Conservation (phyloP, 441 rosid species). For the Pelargonium australe region DNA sequence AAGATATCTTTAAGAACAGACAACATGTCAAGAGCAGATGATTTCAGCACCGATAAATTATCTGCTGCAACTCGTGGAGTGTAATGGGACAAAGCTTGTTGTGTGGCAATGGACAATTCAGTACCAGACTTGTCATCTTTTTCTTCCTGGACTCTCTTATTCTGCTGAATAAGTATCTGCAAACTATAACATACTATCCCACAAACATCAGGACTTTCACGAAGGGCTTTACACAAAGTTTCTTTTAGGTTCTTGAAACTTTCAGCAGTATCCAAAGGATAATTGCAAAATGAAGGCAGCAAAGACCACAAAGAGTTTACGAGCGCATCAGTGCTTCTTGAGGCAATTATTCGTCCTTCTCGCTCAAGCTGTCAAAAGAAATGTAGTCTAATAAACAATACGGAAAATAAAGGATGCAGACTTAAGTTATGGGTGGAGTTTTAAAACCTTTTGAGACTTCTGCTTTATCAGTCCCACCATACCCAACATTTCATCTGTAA, state of each 20-base stretch:
- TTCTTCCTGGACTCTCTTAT: slow-evolving; percentile 45
- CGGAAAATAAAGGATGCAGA: slow-evolving; percentile 4
- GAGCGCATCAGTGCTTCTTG: slow-evolving; percentile 62
- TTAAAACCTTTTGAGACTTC: slow-evolving; percentile 56
- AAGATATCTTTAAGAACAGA: slow-evolving; percentile 51
- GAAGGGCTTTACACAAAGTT: slow-evolving; percentile 46
- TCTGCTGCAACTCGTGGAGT: slow-evolving; percentile 43
- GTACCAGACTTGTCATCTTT: slow-evolving; percentile 25
- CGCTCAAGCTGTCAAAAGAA: slow-evolving; percentile 55
- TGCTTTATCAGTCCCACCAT: slow-evolving; percentile 43
- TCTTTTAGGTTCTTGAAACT: slow-evolving; percentile 54
- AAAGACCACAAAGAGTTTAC: slow-evolving; percentile 80
- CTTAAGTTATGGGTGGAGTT: neutral
- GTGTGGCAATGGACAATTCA: slow-evolving; percentile 40
- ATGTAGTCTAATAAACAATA: slow-evolving; percentile 22
- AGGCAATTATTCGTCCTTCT: slow-evolving; percentile 57
- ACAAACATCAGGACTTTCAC: slow-evolving; percentile 51
- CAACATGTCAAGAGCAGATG: slow-evolving; percentile 55
- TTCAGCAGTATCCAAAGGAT: slow-evolving; percentile 70
- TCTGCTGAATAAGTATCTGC: slow-evolving; percentile 68
- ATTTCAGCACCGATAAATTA: slow-evolving; percentile 53
- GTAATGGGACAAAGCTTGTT: slow-evolving; percentile 49
- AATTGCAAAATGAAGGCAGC: slow-evolving; percentile 87
- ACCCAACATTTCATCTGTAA: slow-evolving; percentile 50
- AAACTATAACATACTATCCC: slow-evolving; percentile 72